Evolutionary conservation across 2,329 filamentous ascomycete genomes (phyloP).

Genomic region (Lecanoromycetidae sp.): DNA sequence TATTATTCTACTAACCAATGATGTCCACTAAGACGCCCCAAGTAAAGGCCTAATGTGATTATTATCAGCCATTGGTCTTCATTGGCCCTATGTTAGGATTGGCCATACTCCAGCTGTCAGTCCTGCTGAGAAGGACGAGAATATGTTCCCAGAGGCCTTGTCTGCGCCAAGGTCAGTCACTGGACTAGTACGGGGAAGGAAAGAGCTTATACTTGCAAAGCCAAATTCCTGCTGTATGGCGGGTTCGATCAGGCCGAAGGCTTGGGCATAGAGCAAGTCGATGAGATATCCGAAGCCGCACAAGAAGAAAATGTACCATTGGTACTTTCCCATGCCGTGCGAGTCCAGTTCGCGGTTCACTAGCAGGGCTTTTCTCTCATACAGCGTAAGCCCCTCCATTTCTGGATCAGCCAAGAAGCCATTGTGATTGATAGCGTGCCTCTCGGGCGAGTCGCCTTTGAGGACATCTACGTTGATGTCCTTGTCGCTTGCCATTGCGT

Average conservation of each 20-base stretch:
- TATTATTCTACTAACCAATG: slow-evolving; percentile 28
- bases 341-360: slow-evolving; percentile 19
- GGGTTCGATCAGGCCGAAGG: slow-evolving; percentile 42
- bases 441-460: slow-evolving; percentile 3
- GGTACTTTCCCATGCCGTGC: slow-evolving; percentile 19
- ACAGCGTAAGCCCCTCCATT: slow-evolving; percentile 19
- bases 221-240: slow-evolving; percentile 46
- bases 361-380: slow-evolving; percentile 19
- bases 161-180: slow-evolving; percentile 16
- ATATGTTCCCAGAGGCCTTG: slow-evolving; percentile 39
- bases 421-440: neutral
- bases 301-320: slow-evolving; percentile 19
- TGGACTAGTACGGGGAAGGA: neutral
- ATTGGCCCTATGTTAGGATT: neutral
- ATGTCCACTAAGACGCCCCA: slow-evolving; percentile 47
- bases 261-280: slow-evolving; percentile 47
- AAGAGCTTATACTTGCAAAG: slow-evolving; percentile 26
- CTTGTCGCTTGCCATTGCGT: slow-evolving; percentile 12
- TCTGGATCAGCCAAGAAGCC: slow-evolving; percentile 15
- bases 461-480: neutral
- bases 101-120: slow-evolving; percentile 35
- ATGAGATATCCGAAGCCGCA: slow-evolving; percentile 25
- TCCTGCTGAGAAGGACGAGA: slow-evolving; percentile 42
- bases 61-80: neutral
- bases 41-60: slow-evolving; percentile 31